These are phyloP conservation scores for Nothophaeocryptopus gaeumannii DNA, from an alignment of 2,329 filamentous ascomycete species.

Conservation along the genomic window DNA sequence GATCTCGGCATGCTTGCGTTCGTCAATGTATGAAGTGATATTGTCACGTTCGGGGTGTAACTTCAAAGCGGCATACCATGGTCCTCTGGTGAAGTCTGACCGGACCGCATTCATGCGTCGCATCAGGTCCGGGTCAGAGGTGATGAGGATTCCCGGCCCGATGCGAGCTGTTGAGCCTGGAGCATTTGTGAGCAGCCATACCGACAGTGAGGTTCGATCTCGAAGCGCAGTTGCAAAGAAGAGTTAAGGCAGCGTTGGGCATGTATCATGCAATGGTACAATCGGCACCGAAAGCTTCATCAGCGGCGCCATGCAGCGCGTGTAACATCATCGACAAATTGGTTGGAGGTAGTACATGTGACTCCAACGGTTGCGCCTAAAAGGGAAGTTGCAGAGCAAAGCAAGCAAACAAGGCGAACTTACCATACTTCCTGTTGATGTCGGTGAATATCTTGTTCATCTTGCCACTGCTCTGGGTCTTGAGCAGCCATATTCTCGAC, in stretches of 20 bases:
- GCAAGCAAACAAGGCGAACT: conserved; percentile 18
- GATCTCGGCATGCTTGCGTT: conserved; percentile 38
- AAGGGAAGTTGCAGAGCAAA: conserved; percentile 3
- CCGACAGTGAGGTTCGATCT: too few relatives aligned
- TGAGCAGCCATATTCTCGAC: conserved; percentile 40
- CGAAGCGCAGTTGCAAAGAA: too few relatives aligned
- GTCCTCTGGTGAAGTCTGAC: conserved; percentile 36
- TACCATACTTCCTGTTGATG: conserved; percentile 39
- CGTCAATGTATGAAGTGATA: conserved; percentile 40
- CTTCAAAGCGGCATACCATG: conserved; percentile 39
- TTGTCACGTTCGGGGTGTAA: conserved; percentile 42
- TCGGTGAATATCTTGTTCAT: conserved; percentile 40
- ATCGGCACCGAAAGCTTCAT: too few relatives aligned
- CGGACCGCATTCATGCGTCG: conserved; percentile 40
- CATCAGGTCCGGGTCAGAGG: conserved; percentile 37
- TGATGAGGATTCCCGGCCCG: conserved; percentile 38
- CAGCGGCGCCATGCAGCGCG: conserved; percentile 1
- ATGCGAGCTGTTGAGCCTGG: conserved; percentile 40
- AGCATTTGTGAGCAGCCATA: conserved; percentile 4
- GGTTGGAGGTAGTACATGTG: not conserved
- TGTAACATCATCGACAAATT: conserved; percentile 15
- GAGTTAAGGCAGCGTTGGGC: too few relatives aligned
- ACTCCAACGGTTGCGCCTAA: conserved; percentile 4
- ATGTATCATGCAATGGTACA: too few relatives aligned
- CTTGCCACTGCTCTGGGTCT: conserved; percentile 36